A percentile compares a stretch with the other conserved stretches of the same genome.
Conservation (phyloP, 139 green algal genomes). For the Eudorina sp. region DNA sequence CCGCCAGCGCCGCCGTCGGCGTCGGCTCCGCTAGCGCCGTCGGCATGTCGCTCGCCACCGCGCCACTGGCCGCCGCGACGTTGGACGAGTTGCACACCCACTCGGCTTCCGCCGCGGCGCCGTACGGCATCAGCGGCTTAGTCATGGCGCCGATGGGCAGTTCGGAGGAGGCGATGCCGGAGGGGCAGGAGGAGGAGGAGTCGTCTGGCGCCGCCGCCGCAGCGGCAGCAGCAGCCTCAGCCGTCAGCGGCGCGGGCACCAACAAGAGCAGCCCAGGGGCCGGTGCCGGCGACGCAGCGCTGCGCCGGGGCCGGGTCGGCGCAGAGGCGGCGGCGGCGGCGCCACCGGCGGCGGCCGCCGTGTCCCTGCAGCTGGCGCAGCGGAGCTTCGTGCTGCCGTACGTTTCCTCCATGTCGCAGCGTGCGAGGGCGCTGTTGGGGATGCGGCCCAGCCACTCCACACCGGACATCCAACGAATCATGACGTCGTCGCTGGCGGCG, state of each 20-base stretch:
- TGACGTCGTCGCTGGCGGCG: background rate
- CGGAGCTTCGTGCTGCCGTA: background rate
- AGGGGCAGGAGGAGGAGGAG: no score
- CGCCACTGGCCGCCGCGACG: background rate
- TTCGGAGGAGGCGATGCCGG: constrained; percentile 19
- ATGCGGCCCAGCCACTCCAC: background rate
- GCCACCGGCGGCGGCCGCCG: background rate
- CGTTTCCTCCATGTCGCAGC: background rate
- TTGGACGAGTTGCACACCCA: constrained; percentile 1
- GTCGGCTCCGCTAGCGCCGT: background rate
- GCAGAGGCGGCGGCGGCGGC: background rate
- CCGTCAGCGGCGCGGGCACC: no score
- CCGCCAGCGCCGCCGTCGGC: background rate
- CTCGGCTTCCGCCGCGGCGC: background rate
- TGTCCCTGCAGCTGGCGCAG: background rate
- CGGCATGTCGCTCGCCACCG: background rate
- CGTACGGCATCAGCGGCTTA: constrained; percentile 27
- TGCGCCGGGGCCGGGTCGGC: no score
- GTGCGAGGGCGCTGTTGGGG: background rate
- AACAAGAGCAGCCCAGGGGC: no score
- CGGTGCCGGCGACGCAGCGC: no score
- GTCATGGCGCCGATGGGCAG: constrained; percentile 9
- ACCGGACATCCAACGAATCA: constrained; percentile 1
- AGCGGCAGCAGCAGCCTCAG: no score
- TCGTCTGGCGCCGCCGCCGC: background rate